A percentile compares a stretch with the other conserved stretches of the same genome.
phyloP scores from a whole-genome alignment of 352 stramenopile genomes.

The Pythium oligandrum region DNA sequence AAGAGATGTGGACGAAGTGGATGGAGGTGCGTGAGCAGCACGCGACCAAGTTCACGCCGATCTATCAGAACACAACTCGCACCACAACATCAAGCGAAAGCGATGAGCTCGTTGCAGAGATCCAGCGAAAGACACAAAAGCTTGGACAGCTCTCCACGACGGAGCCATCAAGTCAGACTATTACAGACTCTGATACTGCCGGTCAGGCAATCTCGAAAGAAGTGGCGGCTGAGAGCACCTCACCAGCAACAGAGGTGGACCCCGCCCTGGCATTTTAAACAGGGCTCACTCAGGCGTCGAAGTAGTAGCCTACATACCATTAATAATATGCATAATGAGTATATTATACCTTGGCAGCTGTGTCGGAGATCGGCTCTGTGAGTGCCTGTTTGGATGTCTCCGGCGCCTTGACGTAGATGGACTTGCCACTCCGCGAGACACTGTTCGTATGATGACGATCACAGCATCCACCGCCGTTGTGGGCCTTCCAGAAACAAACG shows the following conservation, averaged over 20 bases:
- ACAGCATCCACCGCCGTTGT: slow-evolving; percentile 74
- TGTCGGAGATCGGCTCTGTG: too few relatives aligned
- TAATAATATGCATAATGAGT: neutral
- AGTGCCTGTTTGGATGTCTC: slow-evolving; percentile 11
- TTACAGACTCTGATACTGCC: too few relatives aligned
- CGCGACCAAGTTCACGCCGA: slow-evolving; percentile 43
- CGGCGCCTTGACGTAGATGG: slow-evolving; percentile 48
- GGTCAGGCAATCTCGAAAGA: too few relatives aligned
- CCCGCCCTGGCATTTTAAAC: slow-evolving; percentile 17
- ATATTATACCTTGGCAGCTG: slow-evolving; percentile 8
- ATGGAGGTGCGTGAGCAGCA: slow-evolving; percentile 77
- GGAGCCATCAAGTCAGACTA: too few relatives aligned
- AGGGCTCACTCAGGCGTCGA: too few relatives aligned
- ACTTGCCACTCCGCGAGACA: slow-evolving; percentile 48
- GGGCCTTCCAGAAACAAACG: slow-evolving; percentile 66
- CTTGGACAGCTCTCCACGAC: too few relatives aligned
- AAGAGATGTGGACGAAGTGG: slow-evolving; percentile 83
- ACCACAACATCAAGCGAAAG: slow-evolving; percentile 7
- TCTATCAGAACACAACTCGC: slow-evolving; percentile 15
- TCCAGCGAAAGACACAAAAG: slow-evolving; percentile 14
- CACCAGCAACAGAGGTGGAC: neutral
- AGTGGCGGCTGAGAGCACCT: too few relatives aligned
- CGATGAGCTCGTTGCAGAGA: slow-evolving; percentile 15
- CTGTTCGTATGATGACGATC: slow-evolving; percentile 56
- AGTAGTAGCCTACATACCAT: neutral